Base-by-base conservation (phyloP, 2,329 filamentous ascomycete species). In the Hysterium pulicare region DNA sequence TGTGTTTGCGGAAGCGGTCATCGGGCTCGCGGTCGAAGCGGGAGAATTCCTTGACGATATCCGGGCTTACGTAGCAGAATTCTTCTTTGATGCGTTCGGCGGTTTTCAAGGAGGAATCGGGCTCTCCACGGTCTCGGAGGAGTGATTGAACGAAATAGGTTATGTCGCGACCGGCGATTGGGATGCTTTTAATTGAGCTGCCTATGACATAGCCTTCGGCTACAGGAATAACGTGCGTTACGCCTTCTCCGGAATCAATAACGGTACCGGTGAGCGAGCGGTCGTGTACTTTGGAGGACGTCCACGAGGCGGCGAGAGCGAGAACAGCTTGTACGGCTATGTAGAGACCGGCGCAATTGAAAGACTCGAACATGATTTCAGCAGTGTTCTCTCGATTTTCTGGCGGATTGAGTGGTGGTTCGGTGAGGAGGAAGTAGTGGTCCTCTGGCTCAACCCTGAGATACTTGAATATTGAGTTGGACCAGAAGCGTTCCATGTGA, bases 381-480 rank as follows among this genome's bases (percentile, higher is more conserved):
- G 93, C 93, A 20, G 93, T 97, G 68, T 95, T 96, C 72, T 98
- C 93, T 64, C 93, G 90, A 72, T 98, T 97, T 74, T 98, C 93
- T 21, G 93, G 93, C 26, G 93, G 93, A 70, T 98, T 98, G 64
- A 98, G 79, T 51, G 93, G 93, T 87, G 93, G 93, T 68, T 98
- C 93, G 48, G 93, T 98, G 46, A 98, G 83, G 49, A 98, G 83
- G 71, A 98, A 98, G 75, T 95, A 90, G 71, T 98, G 93, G 67
- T 98, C 93, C 73, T 98, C 93, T 22, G 93, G 93, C 72, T 98
- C 93, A 55, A 98, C 93, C 59, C 93, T 83, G 40, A 98, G 80
- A 66, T 98, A 98, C 70, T 98, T 98, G 82, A 98, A 98, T 73
- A 98, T 98, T 50, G 93, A 98, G 75, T 97, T 97, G 55, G 94